Evolutionary conservation across 257 asterid genomes (phyloP).

Genomic region (Misopates orontium): DNA sequence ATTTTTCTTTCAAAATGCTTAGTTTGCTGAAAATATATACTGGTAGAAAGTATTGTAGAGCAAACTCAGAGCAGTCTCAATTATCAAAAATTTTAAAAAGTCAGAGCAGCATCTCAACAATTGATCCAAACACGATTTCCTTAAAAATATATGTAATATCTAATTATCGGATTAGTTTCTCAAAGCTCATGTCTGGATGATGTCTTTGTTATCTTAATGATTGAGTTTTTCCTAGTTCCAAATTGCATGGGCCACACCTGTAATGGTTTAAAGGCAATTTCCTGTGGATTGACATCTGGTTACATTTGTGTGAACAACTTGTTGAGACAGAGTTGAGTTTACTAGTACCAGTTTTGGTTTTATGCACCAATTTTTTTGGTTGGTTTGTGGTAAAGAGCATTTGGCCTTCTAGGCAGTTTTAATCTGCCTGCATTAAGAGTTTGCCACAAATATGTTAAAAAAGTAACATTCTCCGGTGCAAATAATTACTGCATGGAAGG

Average conservation of each 20-base stretch:
- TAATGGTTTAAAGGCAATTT: conserved; percentile 13
- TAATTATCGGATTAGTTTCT: no score
- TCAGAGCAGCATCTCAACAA: neutral
- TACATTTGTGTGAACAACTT: neutral
- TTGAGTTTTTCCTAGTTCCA: neutral
- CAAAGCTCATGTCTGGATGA: no score
- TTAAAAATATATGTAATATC: neutral
- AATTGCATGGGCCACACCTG: neutral
- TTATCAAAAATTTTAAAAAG: no score
- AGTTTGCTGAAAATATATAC: neutral
- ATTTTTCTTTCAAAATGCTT: neutral
- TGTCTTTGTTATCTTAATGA: neutral
- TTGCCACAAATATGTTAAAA: neutral
- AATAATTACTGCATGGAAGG: neutral
- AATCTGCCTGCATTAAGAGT: conserved; percentile 9
- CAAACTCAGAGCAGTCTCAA: neutral
- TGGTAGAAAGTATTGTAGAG: conserved; percentile 3
- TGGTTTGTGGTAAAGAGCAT: conserved; percentile 4
- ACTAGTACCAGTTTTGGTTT: neutral
- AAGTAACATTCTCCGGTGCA: neutral
- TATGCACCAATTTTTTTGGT: neutral
- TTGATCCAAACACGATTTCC: conserved; percentile 8
- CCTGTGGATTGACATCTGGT: conserved; percentile 9
- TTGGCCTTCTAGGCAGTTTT: neutral
- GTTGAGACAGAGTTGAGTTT: conserved; percentile 13